Evolutionary conservation across 352 stramenopile genomes (phyloP).

Genomic region (Phytopythium aichiense): DNA sequence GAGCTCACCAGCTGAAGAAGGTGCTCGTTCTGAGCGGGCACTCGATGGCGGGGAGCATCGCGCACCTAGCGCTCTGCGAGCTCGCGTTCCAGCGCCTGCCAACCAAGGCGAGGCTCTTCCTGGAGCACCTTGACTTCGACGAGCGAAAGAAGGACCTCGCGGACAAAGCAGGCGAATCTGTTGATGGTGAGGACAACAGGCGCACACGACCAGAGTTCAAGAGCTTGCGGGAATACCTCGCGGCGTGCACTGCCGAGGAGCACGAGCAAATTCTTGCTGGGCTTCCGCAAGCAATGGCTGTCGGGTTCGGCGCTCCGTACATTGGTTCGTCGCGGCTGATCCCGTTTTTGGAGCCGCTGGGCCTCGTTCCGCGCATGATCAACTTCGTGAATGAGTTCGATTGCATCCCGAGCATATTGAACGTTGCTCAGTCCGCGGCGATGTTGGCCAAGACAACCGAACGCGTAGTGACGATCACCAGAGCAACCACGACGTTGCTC

Average conservation of each 20-base stretch:
- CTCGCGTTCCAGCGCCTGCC: conserved; percentile 63
- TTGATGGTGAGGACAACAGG: conserved; percentile 17
- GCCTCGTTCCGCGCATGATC: conserved; percentile 46
- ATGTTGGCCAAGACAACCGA: conserved; percentile 80
- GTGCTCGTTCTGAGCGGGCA: conserved; percentile 69
- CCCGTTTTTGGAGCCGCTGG: conserved; percentile 46
- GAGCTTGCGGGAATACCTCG: conserved; percentile 16
- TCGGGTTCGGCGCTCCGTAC: conserved; percentile 79
- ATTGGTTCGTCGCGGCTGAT: conserved; percentile 44
- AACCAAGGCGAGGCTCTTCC: conserved; percentile 21
- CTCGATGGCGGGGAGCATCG: conserved; percentile 74
- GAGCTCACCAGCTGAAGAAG: conserved; percentile 39
- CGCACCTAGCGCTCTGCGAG: conserved; percentile 65
- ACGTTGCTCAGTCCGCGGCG: conserved; percentile 70
- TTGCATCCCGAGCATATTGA: conserved; percentile 82
- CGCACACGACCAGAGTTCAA: conserved; percentile 5
- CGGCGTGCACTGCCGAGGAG: conserved; percentile 18
- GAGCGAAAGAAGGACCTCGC: conserved; percentile 25
- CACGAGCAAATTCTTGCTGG: conserved; percentile 18
- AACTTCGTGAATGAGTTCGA: conserved; percentile 87
- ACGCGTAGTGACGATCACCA: conserved; percentile 73
- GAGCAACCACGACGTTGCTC: conserved; percentile 70
- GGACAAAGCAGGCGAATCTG: conserved; percentile 11
- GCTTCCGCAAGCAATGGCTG: conserved; percentile 48
- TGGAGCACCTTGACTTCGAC: conserved; percentile 51